Evolutionary conservation across 1,284 basidiomycete species (phyloP), one percentile per base, ranked within the genome.

Genomic region (Schizopora paradoxa): DNA sequence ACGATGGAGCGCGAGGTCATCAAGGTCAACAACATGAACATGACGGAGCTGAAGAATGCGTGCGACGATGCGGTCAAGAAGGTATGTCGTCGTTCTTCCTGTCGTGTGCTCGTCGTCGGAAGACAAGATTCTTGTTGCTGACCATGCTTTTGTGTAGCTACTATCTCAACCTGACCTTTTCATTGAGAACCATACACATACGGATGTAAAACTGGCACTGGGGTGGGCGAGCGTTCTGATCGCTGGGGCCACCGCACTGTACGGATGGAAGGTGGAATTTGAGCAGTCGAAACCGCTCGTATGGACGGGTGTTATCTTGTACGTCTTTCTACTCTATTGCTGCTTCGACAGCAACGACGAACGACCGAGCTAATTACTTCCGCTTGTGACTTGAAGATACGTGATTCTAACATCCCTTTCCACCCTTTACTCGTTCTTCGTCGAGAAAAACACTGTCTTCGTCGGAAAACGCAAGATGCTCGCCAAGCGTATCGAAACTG

Each of bases 41-140:
- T 79, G 40, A 75, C 75, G 16, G 92, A 95, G 60, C 77, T 96
- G 62, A 95, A 95, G 70, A 82, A 84, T 56, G 82, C 92, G 10
- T 85, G 88, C 55, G 93, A 96, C 62, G 92, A 95, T 69, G 84
- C 85, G 31, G 69, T 95, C 52, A 91, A 89, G 66, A 82, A 87
- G 62, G 92, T 94, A 60, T 54, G 88, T 77, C 14, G 13, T 33
- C 19, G 23, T 27, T 37, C n/a, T 5, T 23, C 7, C 21, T 37
- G 18, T 25, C 19, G 25, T 47, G 35, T 34, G n/a, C 28, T 42
- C 40, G 34, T 36, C 22, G 18, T 42, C 13, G 16, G 11, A n/a
- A 5, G 50, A 22, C 5, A 38, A 35, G 27, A 35, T 51, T 21
- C 45, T 47, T 47, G 42, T 33, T 18, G 41, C 34, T 32, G 32